A percentile compares a stretch with the other conserved stretches of the same genome.
These are phyloP conservation scores for Botrytis paeoniae DNA, from an alignment of 2,329 filamentous ascomycete species.

Conservation along the genomic window DNA sequence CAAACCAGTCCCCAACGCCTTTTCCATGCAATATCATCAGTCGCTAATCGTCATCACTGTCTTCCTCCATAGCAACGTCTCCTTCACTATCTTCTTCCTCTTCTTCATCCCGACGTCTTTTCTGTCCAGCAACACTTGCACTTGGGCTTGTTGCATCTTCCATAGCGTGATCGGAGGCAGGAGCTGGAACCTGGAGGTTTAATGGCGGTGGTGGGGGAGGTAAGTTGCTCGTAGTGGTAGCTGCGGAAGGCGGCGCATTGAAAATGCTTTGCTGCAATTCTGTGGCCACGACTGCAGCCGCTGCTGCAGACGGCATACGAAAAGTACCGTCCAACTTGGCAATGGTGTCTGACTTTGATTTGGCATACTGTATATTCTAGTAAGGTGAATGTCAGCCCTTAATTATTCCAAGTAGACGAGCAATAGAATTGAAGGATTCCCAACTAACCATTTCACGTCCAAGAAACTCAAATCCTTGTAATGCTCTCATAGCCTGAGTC, in stretches of 20 bases:
- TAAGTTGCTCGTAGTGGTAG: conserved; percentile 41
- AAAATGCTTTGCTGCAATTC: conserved; percentile 79
- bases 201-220: conserved; percentile 43
- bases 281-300: conserved; percentile 60
- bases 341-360: conserved; percentile 82
- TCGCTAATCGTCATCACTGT: conserved; percentile 40
- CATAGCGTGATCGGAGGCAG: conserved; percentile 47
- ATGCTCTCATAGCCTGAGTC: conserved; percentile 85
- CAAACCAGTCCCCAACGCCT: conserved; percentile 31
- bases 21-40: conserved; percentile 20
- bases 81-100: conserved; percentile 69
- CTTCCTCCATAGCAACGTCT: conserved; percentile 57
- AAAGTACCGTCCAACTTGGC: conserved; percentile 91
- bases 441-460: conserved; percentile 75
- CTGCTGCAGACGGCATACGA: conserved; percentile 60
- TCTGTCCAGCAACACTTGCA: conserved; percentile 54
- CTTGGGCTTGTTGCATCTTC: conserved; percentile 53
- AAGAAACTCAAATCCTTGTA: conserved; percentile 83
- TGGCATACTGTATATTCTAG: conserved; percentile 88
- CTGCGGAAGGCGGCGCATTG: conserved; percentile 58
- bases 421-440: neutral
- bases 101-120: conserved; percentile 66
- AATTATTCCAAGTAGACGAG: neutral
- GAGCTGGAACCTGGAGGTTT: conserved; percentile 46
- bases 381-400: neutral